Conservation (phyloP, 1,284 basidiomycete genomes). For the Vanrija sp. region DNA sequence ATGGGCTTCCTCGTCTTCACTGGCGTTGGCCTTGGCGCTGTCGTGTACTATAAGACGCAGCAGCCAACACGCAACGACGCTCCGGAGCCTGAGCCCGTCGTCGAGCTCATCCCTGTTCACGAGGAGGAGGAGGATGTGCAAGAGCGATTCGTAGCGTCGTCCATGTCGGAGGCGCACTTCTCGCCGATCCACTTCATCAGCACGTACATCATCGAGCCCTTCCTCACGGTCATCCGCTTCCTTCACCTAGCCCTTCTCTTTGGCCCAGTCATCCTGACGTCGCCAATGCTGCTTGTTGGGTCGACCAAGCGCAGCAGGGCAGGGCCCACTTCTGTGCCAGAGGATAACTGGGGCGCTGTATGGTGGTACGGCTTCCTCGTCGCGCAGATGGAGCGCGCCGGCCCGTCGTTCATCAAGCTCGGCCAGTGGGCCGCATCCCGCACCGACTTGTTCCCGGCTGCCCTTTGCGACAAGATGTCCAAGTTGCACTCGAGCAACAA, state of each 20-base stretch:
- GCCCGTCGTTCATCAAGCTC: constrained; percentile 97
- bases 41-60: constrained; percentile 23
- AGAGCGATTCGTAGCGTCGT: constrained; percentile 16
- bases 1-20: constrained; percentile 24
- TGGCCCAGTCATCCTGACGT: constrained; percentile 75
- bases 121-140: not conserved
- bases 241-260: constrained; percentile 79
- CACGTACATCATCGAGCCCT: constrained; percentile 70
- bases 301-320: constrained; percentile 45
- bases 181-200: constrained; percentile 22
- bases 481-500: constrained; percentile 84
- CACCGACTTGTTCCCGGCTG: constrained; percentile 87
- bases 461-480: constrained; percentile 82
- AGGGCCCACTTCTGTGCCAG: constrained; percentile 51
- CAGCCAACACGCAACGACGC: constrained; percentile 25
- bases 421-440: constrained; percentile 98
- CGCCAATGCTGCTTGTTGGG: constrained; percentile 83
- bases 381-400: constrained; percentile 85
- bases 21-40: constrained; percentile 23
- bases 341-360: constrained; percentile 76
- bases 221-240: constrained; percentile 80
- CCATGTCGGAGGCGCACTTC: constrained; percentile 14
- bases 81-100: not conserved
- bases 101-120: constrained; percentile 21
- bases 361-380: constrained; percentile 96